These are phyloP conservation scores for Fusarium solani-melongenae DNA, from an alignment of 2,329 filamentous ascomycete genomes.

Conservation along the genomic window DNA sequence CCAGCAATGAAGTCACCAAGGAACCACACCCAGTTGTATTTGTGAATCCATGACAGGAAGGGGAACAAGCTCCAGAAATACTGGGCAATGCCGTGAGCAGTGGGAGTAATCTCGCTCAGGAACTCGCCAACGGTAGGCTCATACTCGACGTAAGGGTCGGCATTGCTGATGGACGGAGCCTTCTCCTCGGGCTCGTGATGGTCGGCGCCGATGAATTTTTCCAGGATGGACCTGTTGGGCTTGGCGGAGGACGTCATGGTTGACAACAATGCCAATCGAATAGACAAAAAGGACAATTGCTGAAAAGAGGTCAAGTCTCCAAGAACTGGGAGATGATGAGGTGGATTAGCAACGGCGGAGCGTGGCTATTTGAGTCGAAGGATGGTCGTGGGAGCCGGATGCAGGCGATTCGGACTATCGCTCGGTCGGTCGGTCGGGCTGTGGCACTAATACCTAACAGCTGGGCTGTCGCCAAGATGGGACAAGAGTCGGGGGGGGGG, in stretches of 20 bases:
- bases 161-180: constrained; percentile 50
- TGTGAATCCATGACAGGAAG: constrained; percentile 61
- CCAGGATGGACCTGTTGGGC: constrained; percentile 40
- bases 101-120: constrained; percentile 52
- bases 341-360: constrained; percentile 15
- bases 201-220: constrained; percentile 49
- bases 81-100: constrained; percentile 40
- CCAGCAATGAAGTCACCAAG: constrained; percentile 60
- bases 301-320: not conserved
- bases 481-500: constrained; percentile 29
- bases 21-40: constrained; percentile 61
- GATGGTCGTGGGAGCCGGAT: constrained; percentile 16
- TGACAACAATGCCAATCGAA: not conserved
- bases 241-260: constrained; percentile 36
- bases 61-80: constrained; percentile 60
- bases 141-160: constrained; percentile 53
- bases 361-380: constrained; percentile 29
- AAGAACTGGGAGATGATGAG: constrained; percentile 28
- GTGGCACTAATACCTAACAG: constrained; percentile 21
- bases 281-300: not conserved
- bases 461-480: constrained; percentile 37
- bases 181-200: constrained; percentile 46
- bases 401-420: constrained; percentile 39
- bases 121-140: constrained; percentile 57
- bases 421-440: constrained; percentile 44